A percentile compares a stretch with the other conserved stretches of the same genome.
phyloP scores from a whole-genome alignment of 2,329 filamentous ascomycete genomes.

The Karstenula rhodostoma region DNA sequence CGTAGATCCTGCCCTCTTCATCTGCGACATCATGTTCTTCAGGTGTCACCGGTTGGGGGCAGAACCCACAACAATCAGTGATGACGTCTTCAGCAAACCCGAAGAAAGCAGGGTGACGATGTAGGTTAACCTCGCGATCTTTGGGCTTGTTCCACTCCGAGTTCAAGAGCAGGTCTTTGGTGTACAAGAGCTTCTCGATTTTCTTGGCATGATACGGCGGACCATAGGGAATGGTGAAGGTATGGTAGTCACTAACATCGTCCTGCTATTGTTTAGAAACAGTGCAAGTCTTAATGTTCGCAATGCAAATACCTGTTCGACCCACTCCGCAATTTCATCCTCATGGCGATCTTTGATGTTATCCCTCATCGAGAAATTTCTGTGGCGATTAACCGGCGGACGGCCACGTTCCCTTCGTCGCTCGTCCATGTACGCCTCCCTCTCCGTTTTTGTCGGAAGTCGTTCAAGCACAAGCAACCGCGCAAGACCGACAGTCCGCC shows the following conservation, averaged over 20 bases:
- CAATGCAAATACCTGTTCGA: constrained; percentile 73
- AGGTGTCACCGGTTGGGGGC: constrained; percentile 72
- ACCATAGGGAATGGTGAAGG: constrained; percentile 72
- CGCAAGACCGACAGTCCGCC: constrained; percentile 77
- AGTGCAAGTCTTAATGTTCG: not conserved
- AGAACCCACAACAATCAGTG: constrained; percentile 82
- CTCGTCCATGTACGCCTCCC: constrained; percentile 75
- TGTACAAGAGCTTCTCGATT: constrained; percentile 84
- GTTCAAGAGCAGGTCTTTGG: constrained; percentile 81
- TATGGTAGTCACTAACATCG: constrained; percentile 24
- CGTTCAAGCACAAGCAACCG: constrained; percentile 81
- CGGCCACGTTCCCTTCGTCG: constrained; percentile 76
- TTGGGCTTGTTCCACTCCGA: constrained; percentile 83
- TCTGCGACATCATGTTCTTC: constrained; percentile 76
- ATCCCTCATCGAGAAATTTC: constrained; percentile 59
- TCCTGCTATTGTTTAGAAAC: not conserved
- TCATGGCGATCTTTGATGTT: constrained; percentile 81
- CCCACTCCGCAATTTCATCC: constrained; percentile 86
- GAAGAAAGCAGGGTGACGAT: constrained; percentile 87
- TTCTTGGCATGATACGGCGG: constrained; percentile 64
- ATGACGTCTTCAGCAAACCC: constrained; percentile 75
- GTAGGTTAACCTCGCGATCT: constrained; percentile 77
- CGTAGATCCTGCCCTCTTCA: constrained; percentile 77
- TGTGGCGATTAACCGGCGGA: constrained; percentile 60
- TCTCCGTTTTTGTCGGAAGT: constrained; percentile 72